Percentiles rank a stretch among this genome's conserved stretches.
Evolutionary conservation across 1,284 basidiomycete genomes (phyloP).

Genomic region (Marasmius sp.): DNA sequence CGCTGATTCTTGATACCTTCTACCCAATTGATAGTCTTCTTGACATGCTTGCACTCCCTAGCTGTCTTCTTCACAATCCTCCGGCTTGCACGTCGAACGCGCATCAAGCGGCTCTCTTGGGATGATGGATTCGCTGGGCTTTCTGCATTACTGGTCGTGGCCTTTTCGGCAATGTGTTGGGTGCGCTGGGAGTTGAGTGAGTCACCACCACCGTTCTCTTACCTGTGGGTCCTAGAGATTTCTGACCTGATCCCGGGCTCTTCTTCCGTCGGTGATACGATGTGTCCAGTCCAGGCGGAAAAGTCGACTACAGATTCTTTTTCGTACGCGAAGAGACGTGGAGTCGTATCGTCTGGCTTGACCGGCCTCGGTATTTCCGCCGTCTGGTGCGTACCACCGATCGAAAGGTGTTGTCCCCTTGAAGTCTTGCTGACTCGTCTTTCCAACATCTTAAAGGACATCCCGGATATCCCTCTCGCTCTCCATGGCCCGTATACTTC

Average conservation of each 20-base stretch:
- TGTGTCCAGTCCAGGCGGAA: too few relatives aligned
- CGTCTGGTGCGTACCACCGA: neutral
- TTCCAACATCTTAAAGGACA: neutral
- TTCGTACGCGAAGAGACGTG: too few relatives aligned
- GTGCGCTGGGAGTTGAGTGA: neutral
- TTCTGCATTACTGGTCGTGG: neutral
- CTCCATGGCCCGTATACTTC: neutral
- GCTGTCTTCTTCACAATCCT: neutral
- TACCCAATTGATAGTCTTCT: neutral
- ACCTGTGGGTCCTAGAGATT: neutral
- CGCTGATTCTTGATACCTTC: too few relatives aligned
- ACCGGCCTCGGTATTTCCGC: neutral
- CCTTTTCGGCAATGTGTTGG: neutral
- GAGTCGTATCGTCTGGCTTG: neutral
- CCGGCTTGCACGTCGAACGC: neutral
- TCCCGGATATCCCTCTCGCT: neutral
- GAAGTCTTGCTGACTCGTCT: neutral
- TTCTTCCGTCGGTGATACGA: too few relatives aligned
- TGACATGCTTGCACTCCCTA: neutral
- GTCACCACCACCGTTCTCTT: neutral
- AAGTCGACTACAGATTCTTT: too few relatives aligned
- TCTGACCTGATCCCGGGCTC: too few relatives aligned
- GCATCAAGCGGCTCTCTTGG: neutral
- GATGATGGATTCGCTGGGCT: neutral
- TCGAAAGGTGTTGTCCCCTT: neutral